phyloP scores from a whole-genome alignment of 1,284 basidiomycete species.

The Pholiota adiposa region DNA sequence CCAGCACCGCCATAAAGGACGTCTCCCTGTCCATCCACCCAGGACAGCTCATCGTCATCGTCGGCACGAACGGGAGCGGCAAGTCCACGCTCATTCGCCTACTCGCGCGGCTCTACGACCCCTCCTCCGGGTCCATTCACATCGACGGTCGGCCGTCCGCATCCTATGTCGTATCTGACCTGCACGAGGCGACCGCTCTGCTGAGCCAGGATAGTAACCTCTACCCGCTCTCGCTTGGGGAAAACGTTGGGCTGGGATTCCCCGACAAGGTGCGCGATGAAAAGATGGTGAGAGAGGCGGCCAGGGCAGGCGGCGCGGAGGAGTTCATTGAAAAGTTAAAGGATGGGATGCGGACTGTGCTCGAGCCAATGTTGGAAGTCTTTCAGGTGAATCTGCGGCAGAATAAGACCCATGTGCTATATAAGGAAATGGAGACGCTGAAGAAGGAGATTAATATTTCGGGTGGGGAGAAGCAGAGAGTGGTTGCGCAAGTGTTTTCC shows the following conservation, averaged over 20 bases:
- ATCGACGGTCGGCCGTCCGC: slow-evolving; percentile 40
- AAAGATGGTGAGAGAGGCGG: slow-evolving; percentile 37
- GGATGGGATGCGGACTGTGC: slow-evolving; percentile 30
- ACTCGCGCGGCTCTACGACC: slow-evolving; percentile 45
- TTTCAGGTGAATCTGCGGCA: slow-evolving; percentile 35
- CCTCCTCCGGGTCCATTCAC: slow-evolving; percentile 40
- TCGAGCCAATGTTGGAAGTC: slow-evolving; percentile 35
- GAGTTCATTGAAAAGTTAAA: slow-evolving; percentile 35
- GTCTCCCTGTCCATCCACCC: slow-evolving; percentile 45
- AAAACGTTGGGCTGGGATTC: slow-evolving; percentile 49
- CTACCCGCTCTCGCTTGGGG: slow-evolving; percentile 44
- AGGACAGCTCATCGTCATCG: slow-evolving; percentile 50
- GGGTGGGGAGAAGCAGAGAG: slow-evolving; percentile 48
- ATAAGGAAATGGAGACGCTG: slow-evolving; percentile 35
- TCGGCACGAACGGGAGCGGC: slow-evolving; percentile 46
- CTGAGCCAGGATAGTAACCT: slow-evolving; percentile 46
- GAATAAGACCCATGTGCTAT: slow-evolving; percentile 36
- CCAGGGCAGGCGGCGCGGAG: slow-evolving; percentile 40
- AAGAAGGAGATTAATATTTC: slow-evolving; percentile 38
- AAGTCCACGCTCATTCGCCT: slow-evolving; percentile 47
- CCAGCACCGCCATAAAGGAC: slow-evolving; percentile 37
- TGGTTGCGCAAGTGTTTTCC: slow-evolving; percentile 47
- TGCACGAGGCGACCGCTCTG: slow-evolving; percentile 40
- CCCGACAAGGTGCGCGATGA: slow-evolving; percentile 31
- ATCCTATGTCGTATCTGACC: slow-evolving; percentile 33